Base-by-base conservation (phyloP, 1,284 basidiomycete species). In the Heliocybe sulcata region DNA sequence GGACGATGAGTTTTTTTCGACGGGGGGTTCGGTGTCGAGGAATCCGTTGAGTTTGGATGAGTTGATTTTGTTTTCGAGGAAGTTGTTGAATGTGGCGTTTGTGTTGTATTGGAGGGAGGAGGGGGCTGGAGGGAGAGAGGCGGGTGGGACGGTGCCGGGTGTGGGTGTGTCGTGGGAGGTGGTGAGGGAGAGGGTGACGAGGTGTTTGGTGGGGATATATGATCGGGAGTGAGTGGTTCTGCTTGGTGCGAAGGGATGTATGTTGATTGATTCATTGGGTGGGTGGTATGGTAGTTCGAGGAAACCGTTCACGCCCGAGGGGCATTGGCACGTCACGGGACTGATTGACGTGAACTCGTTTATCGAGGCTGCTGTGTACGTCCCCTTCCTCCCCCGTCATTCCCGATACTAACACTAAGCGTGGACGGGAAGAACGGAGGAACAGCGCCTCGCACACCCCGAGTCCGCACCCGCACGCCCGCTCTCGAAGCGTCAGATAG, bases 1-100 rank as follows among this genome's bases (percentile, higher is more conserved):
- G 1, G 97, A 99, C 62, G 96, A 98, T 67, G 96, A 99, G 68
- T 98, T 99, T 72, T 95, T 95, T 66, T 80, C 83, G 0, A 69
- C 61, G 0, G 58, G 63, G 14, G 55, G 62, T 27, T 57, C 63
- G 10, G 57, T 62, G 22, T 61, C 67, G 1, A 66, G 82, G 19
- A 94, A 94, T 62, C 89, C 92, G 0, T 77, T 99, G 2, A 79
- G 79, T 0, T 69, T 95, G 8, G 94, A 97, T 63, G 96, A 99
- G 65, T 77, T 98, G 55, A 76, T 71, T 57, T 74, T 72, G 20
- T 83, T 91, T 58, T 87, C 83, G 22, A 77, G 80, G 10, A 77
- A 89, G 58, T 69, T 94, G 52, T 71, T 93, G 52, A 90, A 92
- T 60, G 79, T 93, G 35, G 87, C 85, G 0, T 95, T 94, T 64